A percentile compares a stretch with the other conserved stretches of the same genome.
Conservation (phyloP, 2,329 filamentous ascomycete genomes). For the Juglanconis juglandina region DNA sequence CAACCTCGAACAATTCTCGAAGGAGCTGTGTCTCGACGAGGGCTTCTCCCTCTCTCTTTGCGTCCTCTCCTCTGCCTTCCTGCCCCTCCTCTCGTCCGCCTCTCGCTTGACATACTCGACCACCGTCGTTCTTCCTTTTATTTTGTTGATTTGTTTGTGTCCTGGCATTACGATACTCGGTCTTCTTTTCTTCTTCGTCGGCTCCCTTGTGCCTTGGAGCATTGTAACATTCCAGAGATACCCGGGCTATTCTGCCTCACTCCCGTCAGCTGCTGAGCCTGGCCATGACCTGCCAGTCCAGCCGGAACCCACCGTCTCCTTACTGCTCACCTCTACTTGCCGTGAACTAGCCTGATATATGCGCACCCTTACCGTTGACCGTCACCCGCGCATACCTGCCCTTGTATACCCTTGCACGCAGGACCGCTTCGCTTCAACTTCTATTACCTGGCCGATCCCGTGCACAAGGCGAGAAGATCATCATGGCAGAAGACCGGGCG, state of each 20-base stretch:
- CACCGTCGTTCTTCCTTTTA: not conserved
- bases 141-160: not conserved
- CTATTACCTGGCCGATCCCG: not conserved
- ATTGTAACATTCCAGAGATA: conserved; percentile 13
- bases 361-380: not conserved
- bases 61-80: conserved; percentile 1
- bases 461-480: not conserved
- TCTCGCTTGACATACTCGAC: not conserved
- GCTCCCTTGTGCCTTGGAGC: not conserved
- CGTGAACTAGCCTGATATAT: not conserved
- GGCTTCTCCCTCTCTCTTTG: not conserved
- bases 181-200: conserved; percentile 3
- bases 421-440: not conserved
- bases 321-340: not conserved
- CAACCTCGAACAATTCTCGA: not conserved
- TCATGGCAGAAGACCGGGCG: conserved; percentile 15
- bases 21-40: not conserved
- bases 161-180: conserved; percentile 4
- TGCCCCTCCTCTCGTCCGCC: not conserved
- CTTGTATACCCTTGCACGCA: not conserved
- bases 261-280: not conserved
- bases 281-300: conserved; percentile 11
- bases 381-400: not conserved
- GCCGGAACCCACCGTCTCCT: not conserved
- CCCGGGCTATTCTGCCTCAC: conserved; percentile 3